Percentiles rank a stretch among this genome's conserved stretches.
Conservation (phyloP, 2,329 filamentous ascomycete species). For the Colletotrichum sp. region DNA sequence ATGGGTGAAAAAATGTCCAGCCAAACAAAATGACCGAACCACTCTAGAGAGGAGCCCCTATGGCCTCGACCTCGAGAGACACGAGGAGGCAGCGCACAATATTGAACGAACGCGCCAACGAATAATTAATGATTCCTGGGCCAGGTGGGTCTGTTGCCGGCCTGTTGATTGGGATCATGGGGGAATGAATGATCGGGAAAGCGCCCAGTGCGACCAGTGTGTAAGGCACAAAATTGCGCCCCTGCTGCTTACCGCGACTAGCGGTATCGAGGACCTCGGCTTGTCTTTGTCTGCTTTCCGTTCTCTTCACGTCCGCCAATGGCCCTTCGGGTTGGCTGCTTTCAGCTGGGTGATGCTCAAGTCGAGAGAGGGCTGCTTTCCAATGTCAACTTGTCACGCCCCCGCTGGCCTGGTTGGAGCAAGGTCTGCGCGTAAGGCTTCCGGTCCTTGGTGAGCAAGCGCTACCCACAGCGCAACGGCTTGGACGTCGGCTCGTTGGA, state of each 20-base stretch:
- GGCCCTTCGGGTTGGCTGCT: neutral
- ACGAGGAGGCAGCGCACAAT: neutral
- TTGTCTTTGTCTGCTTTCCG: slow-evolving; percentile 4
- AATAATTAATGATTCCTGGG: slow-evolving; percentile 14
- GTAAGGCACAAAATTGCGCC: neutral
- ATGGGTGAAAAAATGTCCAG: neutral
- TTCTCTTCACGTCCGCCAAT: neutral
- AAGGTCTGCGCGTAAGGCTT: slow-evolving; percentile 11
- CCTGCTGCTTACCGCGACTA: slow-evolving; percentile 12
- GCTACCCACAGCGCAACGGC: neutral
- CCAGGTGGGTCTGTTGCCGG: neutral
- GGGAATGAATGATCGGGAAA: slow-evolving; percentile 25
- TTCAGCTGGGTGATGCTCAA: slow-evolving; percentile 1
- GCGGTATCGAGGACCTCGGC: slow-evolving; percentile 14
- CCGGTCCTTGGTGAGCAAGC: slow-evolving; percentile 6
- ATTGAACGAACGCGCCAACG: slow-evolving; percentile 11
- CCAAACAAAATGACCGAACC: neutral
- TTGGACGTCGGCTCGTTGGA: neutral
- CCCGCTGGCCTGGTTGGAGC: neutral
- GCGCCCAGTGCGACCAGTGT: slow-evolving; percentile 28
- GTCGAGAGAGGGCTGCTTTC: neutral
- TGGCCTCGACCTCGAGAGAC: neutral
- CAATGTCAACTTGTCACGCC: neutral
- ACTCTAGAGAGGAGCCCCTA: neutral
- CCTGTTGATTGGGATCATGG: slow-evolving; percentile 1